A percentile compares a stretch with the other conserved stretches of the same genome.
These are phyloP conservation scores for Allomyces arbusculus DNA, from an alignment of 192 early-diverging fungal genomes.

Conservation along the genomic window DNA sequence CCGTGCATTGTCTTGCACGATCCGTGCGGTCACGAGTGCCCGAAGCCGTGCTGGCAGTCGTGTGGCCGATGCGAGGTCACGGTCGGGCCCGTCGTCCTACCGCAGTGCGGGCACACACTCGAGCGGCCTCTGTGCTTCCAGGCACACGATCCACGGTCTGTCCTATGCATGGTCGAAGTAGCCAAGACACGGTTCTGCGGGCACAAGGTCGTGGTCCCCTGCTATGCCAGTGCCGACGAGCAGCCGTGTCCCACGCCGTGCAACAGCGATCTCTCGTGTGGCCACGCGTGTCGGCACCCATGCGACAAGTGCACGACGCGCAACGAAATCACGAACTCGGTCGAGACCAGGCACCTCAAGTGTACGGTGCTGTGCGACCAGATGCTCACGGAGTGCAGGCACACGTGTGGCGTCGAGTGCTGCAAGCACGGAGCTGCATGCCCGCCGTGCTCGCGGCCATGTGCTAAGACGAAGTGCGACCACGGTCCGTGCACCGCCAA, in stretches of 20 bases:
- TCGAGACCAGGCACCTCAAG: neutral
- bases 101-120: constrained; percentile 9
- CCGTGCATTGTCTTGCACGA: constrained; percentile 6
- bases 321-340: neutral
- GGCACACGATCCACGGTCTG: neutral
- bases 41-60: constrained; percentile 6
- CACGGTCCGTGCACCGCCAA: constrained; percentile 9
- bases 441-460: constrained; percentile 12
- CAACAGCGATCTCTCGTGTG: constrained; percentile 7
- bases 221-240: constrained; percentile 6
- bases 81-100: neutral
- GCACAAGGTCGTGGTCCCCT: constrained; percentile 8
- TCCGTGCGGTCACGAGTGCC: constrained; percentile 13
- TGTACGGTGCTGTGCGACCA: neutral
- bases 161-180: constrained; percentile 5
- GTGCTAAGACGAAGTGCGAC: constrained; percentile 5
- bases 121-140: constrained; percentile 1
- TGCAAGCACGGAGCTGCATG: constrained; percentile 3
- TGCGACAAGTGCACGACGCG: constrained; percentile 3
- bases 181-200: constrained; percentile 6
- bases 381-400: neutral
- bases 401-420: neutral
- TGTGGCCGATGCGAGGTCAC: constrained; percentile 8
- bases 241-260: neutral
- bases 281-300: constrained; percentile 6